Base-by-base conservation (phyloP, 257 asterid species). In the Solanum chilense region DNA sequence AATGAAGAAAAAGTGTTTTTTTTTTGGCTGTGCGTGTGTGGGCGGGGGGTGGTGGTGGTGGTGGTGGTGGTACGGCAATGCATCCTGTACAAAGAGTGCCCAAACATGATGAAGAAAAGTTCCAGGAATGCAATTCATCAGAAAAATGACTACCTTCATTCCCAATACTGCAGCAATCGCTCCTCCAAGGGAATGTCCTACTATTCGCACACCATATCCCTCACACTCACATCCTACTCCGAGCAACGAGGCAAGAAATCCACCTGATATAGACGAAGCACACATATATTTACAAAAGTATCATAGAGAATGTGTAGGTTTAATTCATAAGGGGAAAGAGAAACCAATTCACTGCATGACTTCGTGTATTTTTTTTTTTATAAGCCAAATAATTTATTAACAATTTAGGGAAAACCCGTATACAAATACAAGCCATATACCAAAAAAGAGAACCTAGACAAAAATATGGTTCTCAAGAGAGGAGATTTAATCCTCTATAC, bases 171-270 rank as follows among this genome's bases (percentile, higher is more conserved):
- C 83, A 80, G 91, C 91, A 81, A 89, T 89, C 27, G 90, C 87
- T 64, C 90, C 91, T 85, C 90, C 91, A 42, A 89, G 91, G 80
- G 91, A 89, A 82, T 89, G 91, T 75, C 91, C 91, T n/a, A 89
- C 91, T 70, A 89, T 85, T 58, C 85, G 88, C 45, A 89, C 47
- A 49, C 87, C 86, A 85, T 89, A 89, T 58, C 90, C 90, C 16
- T 87, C 88, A 82, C 91, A 87, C 74, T 89, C 91, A 31, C 89
- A 84, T 70, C 91, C 85, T 37, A 64, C 66, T 69, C 88, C 88
- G 64, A 89, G 78, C 85, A 89, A 75, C 18, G 89, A 85, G 29
- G 91, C 85, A 62, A 87, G 90, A 74, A 80, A 89, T 31, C 91
- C 91, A 89, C 90, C 90, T 85, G 68, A 62, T 31, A 52, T 62